phyloP scores from a whole-genome alignment of 2,329 filamentous ascomycete species.

The Clarireedia paspali region DNA sequence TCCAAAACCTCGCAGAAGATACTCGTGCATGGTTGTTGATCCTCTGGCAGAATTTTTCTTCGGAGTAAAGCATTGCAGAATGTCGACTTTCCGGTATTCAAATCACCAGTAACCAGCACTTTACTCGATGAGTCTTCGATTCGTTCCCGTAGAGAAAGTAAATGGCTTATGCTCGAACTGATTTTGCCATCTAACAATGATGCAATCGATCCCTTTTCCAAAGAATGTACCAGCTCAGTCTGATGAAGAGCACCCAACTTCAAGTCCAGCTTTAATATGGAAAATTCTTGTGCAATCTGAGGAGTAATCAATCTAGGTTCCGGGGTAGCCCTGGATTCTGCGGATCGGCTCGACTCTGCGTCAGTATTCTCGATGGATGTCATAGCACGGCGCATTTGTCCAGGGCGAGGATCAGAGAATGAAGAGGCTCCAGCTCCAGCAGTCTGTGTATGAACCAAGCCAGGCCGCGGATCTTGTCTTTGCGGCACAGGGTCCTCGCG shows the following conservation, averaged over 20 bases:
- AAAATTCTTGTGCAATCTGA: slow-evolving; percentile 93
- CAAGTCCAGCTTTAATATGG: slow-evolving; percentile 86
- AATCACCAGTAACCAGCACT: slow-evolving; percentile 87
- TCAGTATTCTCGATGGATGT: slow-evolving; percentile 59
- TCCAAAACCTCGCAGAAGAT: slow-evolving; percentile 98
- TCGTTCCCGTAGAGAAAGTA: slow-evolving; percentile 77
- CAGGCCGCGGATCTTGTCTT: slow-evolving; percentile 49
- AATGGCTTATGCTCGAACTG: slow-evolving; percentile 83
- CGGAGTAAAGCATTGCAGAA: slow-evolving; percentile 97
- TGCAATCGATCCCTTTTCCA: slow-evolving; percentile 88
- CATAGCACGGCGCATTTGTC: slow-evolving; percentile 57
- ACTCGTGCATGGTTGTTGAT: slow-evolving; percentile 95
- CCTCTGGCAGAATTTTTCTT: slow-evolving; percentile 87
- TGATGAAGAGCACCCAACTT: slow-evolving; percentile 84
- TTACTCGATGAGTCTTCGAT: slow-evolving; percentile 98
- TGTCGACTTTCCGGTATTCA: slow-evolving; percentile 97
- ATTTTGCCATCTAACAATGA: slow-evolving; percentile 91
- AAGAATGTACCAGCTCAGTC: slow-evolving; percentile 83
- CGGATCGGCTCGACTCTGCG: slow-evolving; percentile 66
- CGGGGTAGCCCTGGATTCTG: slow-evolving; percentile 49
- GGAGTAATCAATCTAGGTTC: slow-evolving; percentile 84
- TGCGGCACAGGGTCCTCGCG: slow-evolving; percentile 40
- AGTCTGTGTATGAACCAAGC: slow-evolving; percentile 56
- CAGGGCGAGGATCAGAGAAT: slow-evolving; percentile 36
- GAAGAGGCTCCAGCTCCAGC: slow-evolving; percentile 33